phyloP scores from a whole-genome alignment of 495 filamentous ascomycete species.

The Tuber calosporum region DNA sequence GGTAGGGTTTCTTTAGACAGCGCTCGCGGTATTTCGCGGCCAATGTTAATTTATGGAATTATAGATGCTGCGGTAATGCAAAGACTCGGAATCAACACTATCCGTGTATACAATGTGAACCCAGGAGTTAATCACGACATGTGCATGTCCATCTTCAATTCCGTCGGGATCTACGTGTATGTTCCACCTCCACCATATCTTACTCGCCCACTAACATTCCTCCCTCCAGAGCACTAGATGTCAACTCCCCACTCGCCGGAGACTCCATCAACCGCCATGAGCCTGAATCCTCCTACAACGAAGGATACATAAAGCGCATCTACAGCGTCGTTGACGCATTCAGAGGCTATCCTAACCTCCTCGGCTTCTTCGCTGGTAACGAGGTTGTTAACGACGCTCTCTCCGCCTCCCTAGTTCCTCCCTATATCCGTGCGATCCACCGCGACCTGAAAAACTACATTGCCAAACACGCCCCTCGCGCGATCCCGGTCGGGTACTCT shows the following conservation, averaged over 20 bases:
- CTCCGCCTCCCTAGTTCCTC: slow-evolving; percentile 54
- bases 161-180: slow-evolving; percentile 64
- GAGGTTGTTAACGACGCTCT: slow-evolving; percentile 74
- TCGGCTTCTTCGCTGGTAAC: slow-evolving; percentile 91
- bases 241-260: slow-evolving; percentile 79
- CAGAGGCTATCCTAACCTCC: slow-evolving; percentile 81
- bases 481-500: slow-evolving; percentile 85
- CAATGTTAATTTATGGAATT: background rate
- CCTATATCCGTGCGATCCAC: slow-evolving; percentile 63
- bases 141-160: slow-evolving; percentile 88
- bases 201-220: slow-evolving; percentile 40
- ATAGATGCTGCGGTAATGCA: slow-evolving; percentile 86
- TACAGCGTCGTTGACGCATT: slow-evolving; percentile 91
- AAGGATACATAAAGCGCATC: slow-evolving; percentile 68
- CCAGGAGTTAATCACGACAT: slow-evolving; percentile 77
- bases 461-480: slow-evolving; percentile 57
- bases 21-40: background rate
- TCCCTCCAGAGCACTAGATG: slow-evolving; percentile 59
- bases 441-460: slow-evolving; percentile 87
- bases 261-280: slow-evolving; percentile 65
- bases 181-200: slow-evolving; percentile 45
- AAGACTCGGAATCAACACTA: slow-evolving; percentile 73
- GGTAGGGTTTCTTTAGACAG: slow-evolving; percentile 17
- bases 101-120: slow-evolving; percentile 88
- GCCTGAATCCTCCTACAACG: slow-evolving; percentile 64